Evolutionary conservation across 73 alveolate genomes (phyloP).

Genomic region (Urostyla sp.): DNA sequence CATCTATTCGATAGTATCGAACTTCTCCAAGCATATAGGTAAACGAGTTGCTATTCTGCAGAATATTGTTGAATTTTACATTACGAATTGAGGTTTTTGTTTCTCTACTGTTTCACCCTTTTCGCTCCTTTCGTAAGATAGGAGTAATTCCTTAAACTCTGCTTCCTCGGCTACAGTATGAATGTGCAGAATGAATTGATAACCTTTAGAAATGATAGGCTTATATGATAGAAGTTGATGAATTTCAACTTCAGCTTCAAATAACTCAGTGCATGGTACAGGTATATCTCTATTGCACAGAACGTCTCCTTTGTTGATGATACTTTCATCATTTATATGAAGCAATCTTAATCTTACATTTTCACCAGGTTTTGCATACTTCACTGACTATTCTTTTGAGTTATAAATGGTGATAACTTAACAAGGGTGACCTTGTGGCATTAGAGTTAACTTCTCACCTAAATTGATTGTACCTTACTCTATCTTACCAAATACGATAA

Average conservation of each 20-base stretch:
- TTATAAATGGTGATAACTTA: conserved; percentile 78
- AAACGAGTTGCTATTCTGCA: conserved; percentile 44
- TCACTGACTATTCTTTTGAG: conserved; percentile 84
- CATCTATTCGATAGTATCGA: conserved; percentile 62
- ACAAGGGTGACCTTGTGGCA: conserved; percentile 78
- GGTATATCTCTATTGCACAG: conserved; percentile 81
- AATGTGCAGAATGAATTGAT: conserved; percentile 75
- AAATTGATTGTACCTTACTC: conserved; percentile 91
- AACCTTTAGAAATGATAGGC: conserved; percentile 93
- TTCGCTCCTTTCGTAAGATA: conserved; percentile 65
- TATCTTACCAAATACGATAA: conserved; percentile 93
- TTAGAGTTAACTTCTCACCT: conserved; percentile 70
- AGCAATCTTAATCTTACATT: conserved; percentile 87
- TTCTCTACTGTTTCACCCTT: conserved; percentile 68
- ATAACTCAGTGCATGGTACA: conserved; percentile 77
- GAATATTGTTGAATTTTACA: conserved; percentile 56
- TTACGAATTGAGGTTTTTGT: conserved; percentile 75
- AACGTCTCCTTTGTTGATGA: conserved; percentile 92
- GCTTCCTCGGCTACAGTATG: conserved; percentile 65
- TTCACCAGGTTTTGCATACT: conserved; percentile 96
- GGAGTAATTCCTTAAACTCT: conserved; percentile 19
- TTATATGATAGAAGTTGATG: conserved; percentile 86
- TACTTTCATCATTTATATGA: conserved; percentile 87
- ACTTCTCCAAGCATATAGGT: conserved; percentile 59
- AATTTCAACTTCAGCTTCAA: conserved; percentile 90